Percentiles rank a stretch among this genome's conserved stretches.
These are phyloP conservation scores for Blastocystis sp. DNA, from an alignment of 352 stramenopile genomes.

Conservation along the genomic window DNA sequence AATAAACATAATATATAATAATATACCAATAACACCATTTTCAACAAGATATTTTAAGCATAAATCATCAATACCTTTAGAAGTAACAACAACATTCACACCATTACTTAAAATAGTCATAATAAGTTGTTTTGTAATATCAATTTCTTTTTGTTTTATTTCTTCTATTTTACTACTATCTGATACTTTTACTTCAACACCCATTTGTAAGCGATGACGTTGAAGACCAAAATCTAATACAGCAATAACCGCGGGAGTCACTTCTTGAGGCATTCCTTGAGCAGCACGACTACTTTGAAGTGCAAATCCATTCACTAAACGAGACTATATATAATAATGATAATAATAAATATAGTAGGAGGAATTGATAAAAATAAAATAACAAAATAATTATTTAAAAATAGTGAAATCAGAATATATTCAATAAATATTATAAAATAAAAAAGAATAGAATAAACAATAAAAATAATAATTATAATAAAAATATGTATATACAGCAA, in stretches of 20 bases:
- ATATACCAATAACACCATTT: conserved; percentile 76
- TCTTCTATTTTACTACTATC: conserved; percentile 66
- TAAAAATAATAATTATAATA: too few species aligned
- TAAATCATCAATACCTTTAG: conserved; percentile 96
- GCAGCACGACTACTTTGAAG: conserved; percentile 84
- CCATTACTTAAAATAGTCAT: conserved; percentile 91
- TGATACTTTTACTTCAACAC: conserved; percentile 56
- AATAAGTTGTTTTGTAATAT: conserved; percentile 99
- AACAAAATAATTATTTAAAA: too few species aligned
- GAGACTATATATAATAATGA: too few species aligned
- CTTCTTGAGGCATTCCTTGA: conserved; percentile 79
- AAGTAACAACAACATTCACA: conserved; percentile 95
- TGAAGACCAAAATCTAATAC: conserved; percentile 95
- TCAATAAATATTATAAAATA: too few species aligned
- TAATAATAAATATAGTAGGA: too few species aligned
- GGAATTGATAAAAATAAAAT: too few species aligned
- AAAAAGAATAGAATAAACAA: too few species aligned
- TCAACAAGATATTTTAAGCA: conserved; percentile 99
- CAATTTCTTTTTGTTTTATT: conserved; percentile 92
- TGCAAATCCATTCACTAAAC: conserved; percentile 77
- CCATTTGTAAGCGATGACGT: conserved; percentile 88
- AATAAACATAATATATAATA: too few species aligned
- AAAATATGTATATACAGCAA: too few species aligned
- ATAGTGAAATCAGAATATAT: too few species aligned
- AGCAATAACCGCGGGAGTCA: conserved; percentile 79